Base-by-base conservation (phyloP, 208 protist species). In the Phytomonas francai region DNA sequence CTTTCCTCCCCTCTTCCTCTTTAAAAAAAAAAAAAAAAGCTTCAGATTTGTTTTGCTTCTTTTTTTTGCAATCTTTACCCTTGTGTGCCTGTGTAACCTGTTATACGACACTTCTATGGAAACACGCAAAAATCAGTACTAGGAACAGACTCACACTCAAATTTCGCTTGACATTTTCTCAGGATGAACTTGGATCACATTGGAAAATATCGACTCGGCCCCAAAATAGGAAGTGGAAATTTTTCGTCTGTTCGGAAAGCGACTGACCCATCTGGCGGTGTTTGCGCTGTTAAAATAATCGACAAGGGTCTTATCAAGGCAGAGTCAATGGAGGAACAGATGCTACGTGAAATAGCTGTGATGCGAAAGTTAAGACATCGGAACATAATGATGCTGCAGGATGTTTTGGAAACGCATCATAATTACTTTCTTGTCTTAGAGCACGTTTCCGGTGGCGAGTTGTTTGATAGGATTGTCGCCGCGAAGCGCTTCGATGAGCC, bases 361-460 rank as follows among this genome's bases (percentile, higher is more conserved):
- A 93, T 95, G 87, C 87, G 88, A 58, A 77, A 76, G 33, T 72
- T 97, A 54, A 69, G 73, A 9, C 92, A 97, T 67, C 76, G 70
- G 19, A 96, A 97, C 65, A 77, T 97, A 49, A 84, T 97, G 49
- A 73, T 87, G 74, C 81, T 97, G 62, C 77, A 87, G 30, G 86
- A 94, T 67, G 93, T 97, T 60, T 68, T 97, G 36, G 88, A 96
- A 75, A 91, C 91, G 1, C 72, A 71, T 2, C 87, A 93, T 59
- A 83, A 97, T 74, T 90, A 94, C 77, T 97, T 94, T 74, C 76
- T 97, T 42, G 89, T 97, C 19, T 72, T 97, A 11, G 91, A 97
- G 72, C 86, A 97, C 1, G 83, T 96, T 27, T 88, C 83, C 0
- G 93, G 95, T 28, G 97, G 97, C 2, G 94, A 98, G 81, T 73